phyloP scores from a whole-genome alignment of 2,329 filamentous ascomycete genomes.

The Trichophyton verrucosum region DNA sequence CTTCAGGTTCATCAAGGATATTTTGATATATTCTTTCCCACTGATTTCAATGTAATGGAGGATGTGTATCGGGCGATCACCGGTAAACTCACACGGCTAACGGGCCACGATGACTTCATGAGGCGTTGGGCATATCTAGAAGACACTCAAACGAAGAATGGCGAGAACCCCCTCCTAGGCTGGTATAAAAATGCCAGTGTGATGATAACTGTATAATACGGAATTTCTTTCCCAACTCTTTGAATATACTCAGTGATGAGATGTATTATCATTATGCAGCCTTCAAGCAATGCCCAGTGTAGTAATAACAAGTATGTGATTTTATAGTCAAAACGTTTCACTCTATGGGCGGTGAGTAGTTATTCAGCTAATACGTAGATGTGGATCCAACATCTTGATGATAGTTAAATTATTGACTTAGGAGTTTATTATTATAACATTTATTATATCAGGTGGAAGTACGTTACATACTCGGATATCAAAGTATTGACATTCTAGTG shows the following conservation, averaged over 20 bases:
- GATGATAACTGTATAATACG: slow-evolving; percentile 62
- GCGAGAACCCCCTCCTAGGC: slow-evolving; percentile 80
- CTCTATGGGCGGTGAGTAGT: no score
- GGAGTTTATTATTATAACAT: no score
- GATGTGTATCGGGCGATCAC: slow-evolving; percentile 87
- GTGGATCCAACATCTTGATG: no score
- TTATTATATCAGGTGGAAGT: no score
- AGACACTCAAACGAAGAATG: slow-evolving; percentile 75
- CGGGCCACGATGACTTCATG: slow-evolving; percentile 84
- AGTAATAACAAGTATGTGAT: neutral
- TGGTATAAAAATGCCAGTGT: slow-evolving; percentile 97
- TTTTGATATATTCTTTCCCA: slow-evolving; percentile 97
- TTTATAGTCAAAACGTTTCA: neutral
- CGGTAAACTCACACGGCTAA: slow-evolving; percentile 74
- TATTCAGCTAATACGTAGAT: no score
- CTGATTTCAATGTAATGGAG: slow-evolving; percentile 83
- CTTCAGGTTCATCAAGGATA: slow-evolving; percentile 86
- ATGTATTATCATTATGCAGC: neutral
- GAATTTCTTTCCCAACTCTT: neutral
- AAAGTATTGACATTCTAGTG: no score
- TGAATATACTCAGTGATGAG: neutral
- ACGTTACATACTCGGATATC: no score
- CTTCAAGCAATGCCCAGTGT: neutral
- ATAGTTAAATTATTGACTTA: no score
- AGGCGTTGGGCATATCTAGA: slow-evolving; percentile 78